Evolutionary conservation across 768 basidiomycete genomes (phyloP).

Genomic region (Rhizopogon vulgaris): DNA sequence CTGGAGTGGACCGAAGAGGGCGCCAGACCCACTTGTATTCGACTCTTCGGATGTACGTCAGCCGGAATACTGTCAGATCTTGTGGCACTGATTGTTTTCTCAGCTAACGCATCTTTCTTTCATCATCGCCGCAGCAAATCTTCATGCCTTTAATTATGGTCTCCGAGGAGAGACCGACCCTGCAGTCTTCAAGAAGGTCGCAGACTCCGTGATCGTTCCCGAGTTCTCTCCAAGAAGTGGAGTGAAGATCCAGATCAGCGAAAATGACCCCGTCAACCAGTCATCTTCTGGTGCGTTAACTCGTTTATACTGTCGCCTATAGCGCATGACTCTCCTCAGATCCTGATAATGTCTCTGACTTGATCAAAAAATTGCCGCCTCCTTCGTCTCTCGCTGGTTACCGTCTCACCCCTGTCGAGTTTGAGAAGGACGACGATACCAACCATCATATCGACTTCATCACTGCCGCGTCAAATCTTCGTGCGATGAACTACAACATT

Average conservation of each 20-base stretch:
- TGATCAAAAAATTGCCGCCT: slow-evolving; percentile 69
- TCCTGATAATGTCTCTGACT: slow-evolving; percentile 44
- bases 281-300: slow-evolving; percentile 21
- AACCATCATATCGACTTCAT: slow-evolving; percentile 99
- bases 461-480: slow-evolving; percentile 93
- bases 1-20: slow-evolving; percentile 98
- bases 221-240: slow-evolving; percentile 92
- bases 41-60: slow-evolving; percentile 75
- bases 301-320: neutral
- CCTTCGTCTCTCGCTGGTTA: slow-evolving; percentile 95
- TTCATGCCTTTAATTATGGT: slow-evolving; percentile 98
- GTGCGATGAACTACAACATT: slow-evolving; percentile 93
- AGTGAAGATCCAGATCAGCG: slow-evolving; percentile 89
- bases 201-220: slow-evolving; percentile 78
- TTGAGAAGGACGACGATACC: slow-evolving; percentile 98
- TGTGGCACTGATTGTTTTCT: slow-evolving; percentile 7
- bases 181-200: slow-evolving; percentile 74
- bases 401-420: slow-evolving; percentile 90
- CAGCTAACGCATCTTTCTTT: slow-evolving; percentile 84
- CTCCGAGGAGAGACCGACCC: slow-evolving; percentile 84
- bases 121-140: slow-evolving; percentile 89
- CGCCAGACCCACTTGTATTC: slow-evolving; percentile 86
- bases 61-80: neutral
- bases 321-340: slow-evolving; percentile 25
- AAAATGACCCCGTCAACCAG: slow-evolving; percentile 80